Percentiles rank a stretch among this genome's conserved stretches.
phyloP scores from a whole-genome alignment of 2,329 filamentous ascomycete species.

The Colletotrichum tamarilloi region DNA sequence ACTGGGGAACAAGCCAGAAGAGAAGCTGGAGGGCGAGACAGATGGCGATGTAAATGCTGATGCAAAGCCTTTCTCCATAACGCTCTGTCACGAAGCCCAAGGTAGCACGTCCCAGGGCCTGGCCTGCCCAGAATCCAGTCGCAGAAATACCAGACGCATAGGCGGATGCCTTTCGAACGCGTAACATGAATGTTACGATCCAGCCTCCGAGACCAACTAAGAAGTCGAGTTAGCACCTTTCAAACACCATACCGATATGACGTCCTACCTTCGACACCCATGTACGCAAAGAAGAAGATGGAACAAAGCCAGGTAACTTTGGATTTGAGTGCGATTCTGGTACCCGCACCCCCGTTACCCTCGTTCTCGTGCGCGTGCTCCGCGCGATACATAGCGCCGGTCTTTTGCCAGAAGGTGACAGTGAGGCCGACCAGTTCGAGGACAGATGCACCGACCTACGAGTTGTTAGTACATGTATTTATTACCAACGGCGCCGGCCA shows the following conservation, averaged over 20 bases:
- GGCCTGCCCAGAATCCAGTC: slow-evolving; percentile 84
- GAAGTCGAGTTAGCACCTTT: slow-evolving; percentile 20
- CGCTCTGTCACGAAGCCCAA: slow-evolving; percentile 78
- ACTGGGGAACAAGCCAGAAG: slow-evolving; percentile 67
- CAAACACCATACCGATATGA: too few species aligned
- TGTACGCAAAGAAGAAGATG: slow-evolving; percentile 78
- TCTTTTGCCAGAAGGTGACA: slow-evolving; percentile 70
- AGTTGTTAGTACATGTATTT: neutral
- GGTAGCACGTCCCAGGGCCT: slow-evolving; percentile 74
- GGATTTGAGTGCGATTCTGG: slow-evolving; percentile 52
- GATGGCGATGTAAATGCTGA: slow-evolving; percentile 69
- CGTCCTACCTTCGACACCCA: slow-evolving; percentile 71
- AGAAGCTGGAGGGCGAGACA: slow-evolving; percentile 73
- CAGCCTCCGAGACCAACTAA: slow-evolving; percentile 77
- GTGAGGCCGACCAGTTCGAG: slow-evolving; percentile 66
- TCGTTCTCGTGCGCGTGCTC: slow-evolving; percentile 45
- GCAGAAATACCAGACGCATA: slow-evolving; percentile 79
- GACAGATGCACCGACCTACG: slow-evolving; percentile 56
- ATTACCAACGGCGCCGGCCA: too few species aligned
- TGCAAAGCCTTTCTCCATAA: slow-evolving; percentile 72
- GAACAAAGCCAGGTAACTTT: slow-evolving; percentile 74
- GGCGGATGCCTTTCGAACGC: slow-evolving; percentile 70
- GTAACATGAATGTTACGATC: slow-evolving; percentile 84
- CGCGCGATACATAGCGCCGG: slow-evolving; percentile 62
- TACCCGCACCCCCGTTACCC: slow-evolving; percentile 44